phyloP scores from a whole-genome alignment of 768 basidiomycete species.

The Lactarius vividus region DNA sequence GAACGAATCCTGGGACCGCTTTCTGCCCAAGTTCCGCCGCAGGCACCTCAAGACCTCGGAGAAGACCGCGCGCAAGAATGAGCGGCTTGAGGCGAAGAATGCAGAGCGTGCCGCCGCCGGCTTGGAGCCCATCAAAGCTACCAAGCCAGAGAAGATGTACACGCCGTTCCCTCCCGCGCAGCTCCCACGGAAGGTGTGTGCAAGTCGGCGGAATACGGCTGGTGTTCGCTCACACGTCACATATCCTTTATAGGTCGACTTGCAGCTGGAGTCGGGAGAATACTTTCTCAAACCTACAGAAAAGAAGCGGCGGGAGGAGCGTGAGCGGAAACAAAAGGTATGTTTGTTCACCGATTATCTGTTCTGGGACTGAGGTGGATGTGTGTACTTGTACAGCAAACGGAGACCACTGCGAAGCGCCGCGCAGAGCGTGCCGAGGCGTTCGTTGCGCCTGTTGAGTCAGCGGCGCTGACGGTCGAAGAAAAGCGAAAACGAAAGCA shows the following conservation, averaged over 20 bases:
- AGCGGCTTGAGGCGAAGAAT: constrained; percentile 55
- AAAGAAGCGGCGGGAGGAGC: constrained; percentile 73
- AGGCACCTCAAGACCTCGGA: constrained; percentile 90
- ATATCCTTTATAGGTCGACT: constrained; percentile 59
- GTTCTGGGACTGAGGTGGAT: constrained; percentile 11
- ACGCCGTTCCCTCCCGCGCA: constrained; percentile 99
- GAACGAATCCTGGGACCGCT: constrained; percentile 93
- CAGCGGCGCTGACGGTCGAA: constrained; percentile 66
- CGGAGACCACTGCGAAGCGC: constrained; percentile 64
- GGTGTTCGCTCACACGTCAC: background rate
- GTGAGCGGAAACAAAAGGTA: constrained; percentile 75
- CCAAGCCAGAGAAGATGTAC: constrained; percentile 78
- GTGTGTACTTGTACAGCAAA: constrained; percentile 55
- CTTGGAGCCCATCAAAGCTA: constrained; percentile 40
- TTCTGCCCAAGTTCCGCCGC: constrained; percentile 94
- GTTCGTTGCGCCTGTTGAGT: constrained; percentile 86
- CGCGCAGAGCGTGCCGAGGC: constrained; percentile 81
- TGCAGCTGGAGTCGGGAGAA: constrained; percentile 94
- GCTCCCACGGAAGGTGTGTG: constrained; percentile 82
- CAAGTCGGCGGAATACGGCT: background rate
- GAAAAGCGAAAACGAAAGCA: constrained; percentile 64
- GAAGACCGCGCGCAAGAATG: constrained; percentile 90
- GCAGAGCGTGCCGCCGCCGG: constrained; percentile 69
- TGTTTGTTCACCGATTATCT: constrained; percentile 11
- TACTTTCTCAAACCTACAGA: constrained; percentile 95